Evolutionary conservation across 1,139 yeast species (phyloP).

Genomic region (Yarrowia galli): DNA sequence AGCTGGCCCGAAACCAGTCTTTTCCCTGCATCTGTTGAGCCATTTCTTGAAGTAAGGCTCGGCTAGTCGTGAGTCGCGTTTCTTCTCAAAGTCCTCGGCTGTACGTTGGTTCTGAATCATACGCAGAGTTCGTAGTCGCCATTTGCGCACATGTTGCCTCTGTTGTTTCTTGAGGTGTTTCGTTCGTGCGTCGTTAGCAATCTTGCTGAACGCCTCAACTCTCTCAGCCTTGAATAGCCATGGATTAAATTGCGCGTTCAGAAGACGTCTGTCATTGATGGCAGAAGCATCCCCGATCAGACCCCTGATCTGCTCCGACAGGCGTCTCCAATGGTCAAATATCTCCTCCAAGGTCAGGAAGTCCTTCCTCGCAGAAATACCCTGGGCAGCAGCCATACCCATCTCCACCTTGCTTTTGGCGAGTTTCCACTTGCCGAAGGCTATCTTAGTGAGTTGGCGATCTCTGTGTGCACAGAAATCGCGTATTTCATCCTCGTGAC

Average conservation of each 20-base stretch:
- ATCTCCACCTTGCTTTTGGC: conserved; percentile 1
- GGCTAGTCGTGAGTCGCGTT: conserved; percentile 15
- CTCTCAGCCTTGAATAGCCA: conserved; percentile 30
- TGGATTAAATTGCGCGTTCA: conserved; percentile 6
- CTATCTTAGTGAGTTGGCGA: not conserved
- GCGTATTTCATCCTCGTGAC: not conserved
- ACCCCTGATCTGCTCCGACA: not conserved
- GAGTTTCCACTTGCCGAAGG: not conserved
- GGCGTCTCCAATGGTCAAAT: not conserved
- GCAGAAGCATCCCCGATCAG: conserved; percentile 10
- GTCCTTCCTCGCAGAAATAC: conserved; percentile 14
- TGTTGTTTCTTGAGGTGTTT: conserved; percentile 6
- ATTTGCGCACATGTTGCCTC: conserved; percentile 19
- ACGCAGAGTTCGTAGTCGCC: conserved; percentile 24
- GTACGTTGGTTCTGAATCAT: conserved; percentile 32
- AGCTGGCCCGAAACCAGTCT: conserved; percentile 15
- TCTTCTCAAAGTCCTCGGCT: conserved; percentile 21
- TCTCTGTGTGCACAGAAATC: not conserved
- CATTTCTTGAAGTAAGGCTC: conserved; percentile 34
- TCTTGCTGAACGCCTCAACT: not conserved
- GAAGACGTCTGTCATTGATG: conserved; percentile 4
- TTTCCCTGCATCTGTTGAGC: conserved; percentile 13
- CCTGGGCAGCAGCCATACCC: conserved; percentile 15
- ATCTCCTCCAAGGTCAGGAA: conserved; percentile 20
- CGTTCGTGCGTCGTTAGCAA: conserved; percentile 3